phyloP scores from a whole-genome alignment of 2,329 filamentous ascomycete species.

The Xylaria sp. region DNA sequence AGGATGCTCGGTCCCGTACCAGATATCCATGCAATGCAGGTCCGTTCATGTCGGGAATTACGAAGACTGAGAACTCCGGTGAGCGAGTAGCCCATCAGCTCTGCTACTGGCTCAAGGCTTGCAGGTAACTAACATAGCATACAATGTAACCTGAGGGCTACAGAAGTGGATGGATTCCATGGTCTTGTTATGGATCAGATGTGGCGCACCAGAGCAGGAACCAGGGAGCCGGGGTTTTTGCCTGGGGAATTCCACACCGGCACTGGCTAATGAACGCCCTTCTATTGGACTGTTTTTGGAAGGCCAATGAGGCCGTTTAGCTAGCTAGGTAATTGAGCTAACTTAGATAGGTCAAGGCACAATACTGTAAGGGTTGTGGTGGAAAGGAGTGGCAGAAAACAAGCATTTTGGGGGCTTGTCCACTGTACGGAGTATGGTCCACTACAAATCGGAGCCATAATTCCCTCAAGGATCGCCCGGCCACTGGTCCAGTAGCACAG shows the following conservation, averaged over 20 bases:
- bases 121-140: not conserved
- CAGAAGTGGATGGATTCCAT: constrained; percentile 23
- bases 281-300: constrained; percentile 19
- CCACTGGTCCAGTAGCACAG: constrained; percentile 15
- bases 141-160: not conserved
- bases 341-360: not conserved
- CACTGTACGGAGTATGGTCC: constrained; percentile 6
- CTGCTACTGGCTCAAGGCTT: not conserved
- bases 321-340: not conserved
- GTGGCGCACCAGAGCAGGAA: constrained; percentile 2
- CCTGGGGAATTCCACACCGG: constrained; percentile 12
- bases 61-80: not conserved
- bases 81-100: constrained; percentile 6
- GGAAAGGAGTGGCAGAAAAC: constrained; percentile 24
- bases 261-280: constrained; percentile 22
- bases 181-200: not conserved
- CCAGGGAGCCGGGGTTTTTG: constrained; percentile 11
- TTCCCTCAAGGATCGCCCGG: constrained; percentile 27
- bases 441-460: constrained; percentile 23
- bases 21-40: not conserved
- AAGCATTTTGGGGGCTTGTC: constrained; percentile 32
- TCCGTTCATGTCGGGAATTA: constrained; percentile 15
- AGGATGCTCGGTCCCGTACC: constrained; percentile 21
- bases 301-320: constrained; percentile 18
- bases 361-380: not conserved